Evolutionary conservation across 306 rosid genomes (phyloP), one percentile per base, ranked within the genome.

Genomic region (Arachis stenosperma): DNA sequence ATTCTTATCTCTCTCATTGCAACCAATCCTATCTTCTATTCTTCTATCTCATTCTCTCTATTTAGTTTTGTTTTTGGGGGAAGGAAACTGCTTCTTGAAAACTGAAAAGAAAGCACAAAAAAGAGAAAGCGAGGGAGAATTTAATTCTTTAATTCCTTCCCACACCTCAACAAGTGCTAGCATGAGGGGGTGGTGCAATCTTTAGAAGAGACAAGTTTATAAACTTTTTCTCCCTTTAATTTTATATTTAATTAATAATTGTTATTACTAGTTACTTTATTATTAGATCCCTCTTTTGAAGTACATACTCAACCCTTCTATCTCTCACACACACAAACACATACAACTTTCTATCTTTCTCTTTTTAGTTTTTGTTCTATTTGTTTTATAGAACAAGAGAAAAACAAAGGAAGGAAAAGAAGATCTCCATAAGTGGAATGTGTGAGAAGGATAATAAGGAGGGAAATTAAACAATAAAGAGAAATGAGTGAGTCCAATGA

Each of bases 401-500:
- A 48, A 40, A 46, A 71, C 73, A 65, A 80, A 76, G 43, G 54
- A 60, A 52, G 76, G 74, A 65, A 80, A 76, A 54, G 54, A 65
- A 80, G 70, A 40, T 77, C 7, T 75, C 51, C 65, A 63, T 36
- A 52, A 74, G 60, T 76, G 88, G 85, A 68, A 84, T 84, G 37
- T 33, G 59, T 72, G 67, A 79, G 61, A 60, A 43, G 75, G 36
- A 69, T 41, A 75, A 78, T 73, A 74, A 48, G 22, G 3, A 33
- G 37, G 37, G 37, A 33, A 33, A 33, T 33, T 33, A 33, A 33
- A 33, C 37, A 33, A 33, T 33, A 75, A 22, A 54, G 69, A 61
- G 71, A 81, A 61, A 89, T 87, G 96, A 85, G 85, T 66, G 84
- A 75, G 63, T 86, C 87, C 78, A 81, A 69, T 39, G 87, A 81